A percentile compares a stretch with the other conserved stretches of the same genome.
These are phyloP conservation scores for Penicillium sp. DNA, from an alignment of 2,329 filamentous ascomycete genomes.

Conservation along the genomic window DNA sequence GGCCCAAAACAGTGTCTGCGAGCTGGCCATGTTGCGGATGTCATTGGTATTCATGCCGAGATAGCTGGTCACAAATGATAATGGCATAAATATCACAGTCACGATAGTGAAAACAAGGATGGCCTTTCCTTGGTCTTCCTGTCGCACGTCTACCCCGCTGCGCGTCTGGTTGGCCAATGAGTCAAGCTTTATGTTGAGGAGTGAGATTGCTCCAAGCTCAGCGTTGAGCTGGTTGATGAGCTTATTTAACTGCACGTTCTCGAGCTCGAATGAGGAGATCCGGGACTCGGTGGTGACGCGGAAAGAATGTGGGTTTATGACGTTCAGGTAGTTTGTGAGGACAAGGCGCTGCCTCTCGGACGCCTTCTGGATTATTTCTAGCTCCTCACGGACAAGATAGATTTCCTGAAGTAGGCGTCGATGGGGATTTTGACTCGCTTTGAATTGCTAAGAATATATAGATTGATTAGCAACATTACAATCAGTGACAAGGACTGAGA, in stretches of 20 bases:
- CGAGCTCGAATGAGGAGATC: neutral
- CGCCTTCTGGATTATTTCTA: neutral
- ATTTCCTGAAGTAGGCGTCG: neutral
- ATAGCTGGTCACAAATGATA: slow-evolving; percentile 33
- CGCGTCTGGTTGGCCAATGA: neutral
- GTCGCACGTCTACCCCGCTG: neutral
- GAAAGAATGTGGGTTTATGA: neutral
- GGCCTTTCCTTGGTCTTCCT: slow-evolving; percentile 20
- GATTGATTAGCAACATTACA: neutral
- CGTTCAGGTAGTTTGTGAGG: neutral
- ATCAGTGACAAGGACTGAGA: neutral
- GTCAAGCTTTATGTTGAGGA: neutral
- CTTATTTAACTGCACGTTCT: neutral
- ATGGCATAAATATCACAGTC: slow-evolving; percentile 31
- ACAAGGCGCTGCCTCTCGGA: neutral
- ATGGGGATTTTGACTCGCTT: neutral
- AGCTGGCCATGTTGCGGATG: slow-evolving; percentile 21
- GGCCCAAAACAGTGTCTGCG: slow-evolving; percentile 26
- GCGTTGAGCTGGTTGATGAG: neutral
- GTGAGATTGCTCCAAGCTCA: neutral
- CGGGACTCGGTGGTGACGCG: neutral
- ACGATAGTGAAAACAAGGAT: slow-evolving; percentile 35
- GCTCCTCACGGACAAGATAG: neutral
- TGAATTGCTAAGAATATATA: neutral
- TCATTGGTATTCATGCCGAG: slow-evolving; percentile 33